These are phyloP conservation scores for Pythium diclinum DNA, from an alignment of 352 stramenopile species.

Conservation along the genomic window DNA sequence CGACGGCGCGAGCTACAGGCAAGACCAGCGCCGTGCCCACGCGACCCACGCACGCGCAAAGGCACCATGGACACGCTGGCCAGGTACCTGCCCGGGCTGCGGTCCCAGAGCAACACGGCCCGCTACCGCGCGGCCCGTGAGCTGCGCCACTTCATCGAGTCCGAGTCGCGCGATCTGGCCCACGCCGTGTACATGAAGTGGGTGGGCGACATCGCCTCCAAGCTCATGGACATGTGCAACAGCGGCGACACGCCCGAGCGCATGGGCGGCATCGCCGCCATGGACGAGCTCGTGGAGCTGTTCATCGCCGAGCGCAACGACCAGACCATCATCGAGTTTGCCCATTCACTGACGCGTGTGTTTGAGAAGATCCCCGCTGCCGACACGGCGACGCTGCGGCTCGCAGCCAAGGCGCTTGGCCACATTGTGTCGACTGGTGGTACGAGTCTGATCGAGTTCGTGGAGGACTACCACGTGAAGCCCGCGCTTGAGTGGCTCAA, in stretches of 20 bases:
- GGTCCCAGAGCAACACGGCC: conserved; percentile 56
- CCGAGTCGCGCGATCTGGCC: conserved; percentile 80
- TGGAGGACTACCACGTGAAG: conserved; percentile 87
- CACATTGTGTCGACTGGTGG: conserved; percentile 86
- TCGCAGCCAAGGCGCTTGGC: conserved; percentile 77
- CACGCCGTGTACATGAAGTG: conserved; percentile 86
- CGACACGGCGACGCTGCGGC: conserved; percentile 65
- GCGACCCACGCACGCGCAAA: neutral
- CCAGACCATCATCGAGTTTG: conserved; percentile 89
- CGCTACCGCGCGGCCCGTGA: conserved; percentile 69
- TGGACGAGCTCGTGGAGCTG: conserved; percentile 87
- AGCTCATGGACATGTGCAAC: conserved; percentile 85
- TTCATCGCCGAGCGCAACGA: conserved; percentile 89
- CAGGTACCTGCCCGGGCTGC: conserved; percentile 74
- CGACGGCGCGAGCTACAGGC: neutral
- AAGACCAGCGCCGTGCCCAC: neutral
- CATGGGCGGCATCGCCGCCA: conserved; percentile 84
- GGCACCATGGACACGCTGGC: conserved; percentile 60
- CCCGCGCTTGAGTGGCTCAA: conserved; percentile 86
- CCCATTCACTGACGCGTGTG: conserved; percentile 81
- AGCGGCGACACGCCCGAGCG: conserved; percentile 69
- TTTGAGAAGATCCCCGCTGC: conserved; percentile 85
- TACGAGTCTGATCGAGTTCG: conserved; percentile 86
- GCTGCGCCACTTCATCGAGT: conserved; percentile 82
- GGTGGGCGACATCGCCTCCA: conserved; percentile 78